Evolutionary conservation across 768 basidiomycete genomes (phyloP), one percentile per base, ranked within the genome.

Genomic region (Suillus fuscotomentosus): DNA sequence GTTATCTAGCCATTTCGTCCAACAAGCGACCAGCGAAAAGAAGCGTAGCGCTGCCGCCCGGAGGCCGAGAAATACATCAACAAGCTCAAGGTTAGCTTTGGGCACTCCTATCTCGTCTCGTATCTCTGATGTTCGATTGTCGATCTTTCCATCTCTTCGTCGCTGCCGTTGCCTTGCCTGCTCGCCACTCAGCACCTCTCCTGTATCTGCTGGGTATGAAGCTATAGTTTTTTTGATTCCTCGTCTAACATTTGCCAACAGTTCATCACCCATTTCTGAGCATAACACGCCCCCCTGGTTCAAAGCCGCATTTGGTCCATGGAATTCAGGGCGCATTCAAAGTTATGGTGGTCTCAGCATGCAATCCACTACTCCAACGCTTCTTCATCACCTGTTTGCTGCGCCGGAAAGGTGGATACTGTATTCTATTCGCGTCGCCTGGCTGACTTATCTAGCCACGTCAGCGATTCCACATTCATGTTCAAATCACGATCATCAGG

Each of bases 1-100:
- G 53, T 51, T 63, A 50, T 66, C 67, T 71, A 92, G 91, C 65
- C 90, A 94, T 72, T 88, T 79, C 72, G 89, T 93, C 34, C 92
- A 94, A 72, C 91, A 93, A 76, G 90, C 89, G 22, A 94, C 92
- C 7, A 89, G 84, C 75, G 91, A 94, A 78, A 90, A 90, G 81
- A 92, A 92, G 75, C 89, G 91, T 65, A 80, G 76, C 64, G 80
- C 83, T 24, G 79, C 83, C 48, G 75, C 77, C 69, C 86, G 91
- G 65, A 83, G 89, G 72, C 88, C 91, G 27, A 85, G 91, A 70
- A 86, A 88, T 69, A 77, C 85, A 43, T 88, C 86, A 57, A 78
- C 78, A 17, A 76, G 75, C 60, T 76, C 82, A 62, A 85, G 80
- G 84, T 88, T 72, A 65, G 80, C 78, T 63, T 59, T 63, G 65